Evolutionary conservation across 306 rosid species (phyloP).

Genomic region (Dryas alaskensis): DNA sequence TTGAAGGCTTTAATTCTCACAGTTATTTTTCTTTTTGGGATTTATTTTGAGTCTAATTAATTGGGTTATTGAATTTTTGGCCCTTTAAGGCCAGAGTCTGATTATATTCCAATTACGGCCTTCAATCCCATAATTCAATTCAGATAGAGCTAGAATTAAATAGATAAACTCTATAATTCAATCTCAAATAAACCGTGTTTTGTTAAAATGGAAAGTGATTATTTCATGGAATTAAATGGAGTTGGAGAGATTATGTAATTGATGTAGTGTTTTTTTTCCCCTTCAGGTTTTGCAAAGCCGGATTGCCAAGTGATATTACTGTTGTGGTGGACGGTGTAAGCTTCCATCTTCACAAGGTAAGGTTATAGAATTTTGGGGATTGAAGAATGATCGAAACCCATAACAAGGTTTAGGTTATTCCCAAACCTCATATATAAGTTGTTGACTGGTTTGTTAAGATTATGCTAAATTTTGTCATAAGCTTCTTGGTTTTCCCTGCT

Average conservation of each 20-base stretch:
- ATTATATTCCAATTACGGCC: constrained; percentile 2
- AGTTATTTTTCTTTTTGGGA: background rate
- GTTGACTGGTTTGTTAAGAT: background rate
- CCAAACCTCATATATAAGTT: background rate
- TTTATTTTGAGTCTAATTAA: background rate
- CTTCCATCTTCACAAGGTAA: constrained; percentile 89
- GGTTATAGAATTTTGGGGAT: background rate
- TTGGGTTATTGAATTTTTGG: constrained; percentile 6
- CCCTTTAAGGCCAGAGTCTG: background rate
- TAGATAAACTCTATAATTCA: background rate
- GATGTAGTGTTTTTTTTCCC: constrained; percentile 24
- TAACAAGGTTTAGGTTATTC: background rate
- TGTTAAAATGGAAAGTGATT: background rate
- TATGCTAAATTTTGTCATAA: background rate
- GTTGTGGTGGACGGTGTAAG: constrained; percentile 52
- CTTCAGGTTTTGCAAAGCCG: constrained; percentile 65
- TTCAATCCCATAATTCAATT: background rate
- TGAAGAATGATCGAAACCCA: background rate
- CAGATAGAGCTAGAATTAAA: constrained; percentile 3
- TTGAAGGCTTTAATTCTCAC: background rate
- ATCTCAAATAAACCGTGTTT: background rate
- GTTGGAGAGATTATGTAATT: background rate
- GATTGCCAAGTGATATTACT: constrained; percentile 68
- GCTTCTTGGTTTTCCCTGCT: background rate
- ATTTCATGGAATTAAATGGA: background rate